Conservation (phyloP, 2,329 filamentous ascomycete genomes). For the Cercospora sojina region DNA sequence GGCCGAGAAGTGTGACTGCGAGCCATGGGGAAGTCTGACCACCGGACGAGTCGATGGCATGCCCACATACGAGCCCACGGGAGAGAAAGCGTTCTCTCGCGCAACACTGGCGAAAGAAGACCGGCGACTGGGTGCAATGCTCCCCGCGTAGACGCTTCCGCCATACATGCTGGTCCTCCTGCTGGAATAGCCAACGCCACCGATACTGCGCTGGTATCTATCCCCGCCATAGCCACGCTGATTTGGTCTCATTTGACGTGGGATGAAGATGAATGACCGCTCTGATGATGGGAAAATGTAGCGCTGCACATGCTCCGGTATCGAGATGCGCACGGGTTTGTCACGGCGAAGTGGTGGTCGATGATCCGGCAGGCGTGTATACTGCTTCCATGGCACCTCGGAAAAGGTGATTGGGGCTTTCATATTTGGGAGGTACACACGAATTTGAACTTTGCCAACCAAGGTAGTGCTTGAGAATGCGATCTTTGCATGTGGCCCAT, state of each 20-base stretch:
- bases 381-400: conserved; percentile 78
- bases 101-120: conserved; percentile 72
- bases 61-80: conserved; percentile 67
- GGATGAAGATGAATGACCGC: conserved; percentile 97
- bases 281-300: conserved; percentile 91
- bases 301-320: conserved; percentile 73
- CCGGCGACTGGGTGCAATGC: conserved; percentile 80
- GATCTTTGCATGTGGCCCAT: conserved; percentile 28
- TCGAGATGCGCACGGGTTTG: conserved; percentile 90
- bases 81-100: conserved; percentile 75
- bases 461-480: conserved; percentile 77
- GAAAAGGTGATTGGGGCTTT: conserved; percentile 68
- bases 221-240: conserved; percentile 71
- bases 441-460: conserved; percentile 80
- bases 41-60: conserved; percentile 66
- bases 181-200: conserved; percentile 65
- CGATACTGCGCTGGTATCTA: conserved; percentile 71
- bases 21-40: conserved; percentile 74
- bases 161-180: conserved; percentile 78
- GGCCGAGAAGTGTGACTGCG: conserved; percentile 39
- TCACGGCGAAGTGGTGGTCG: conserved; percentile 89
- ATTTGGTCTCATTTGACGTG: conserved; percentile 86
- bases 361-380: conserved; percentile 92
- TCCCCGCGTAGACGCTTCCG: conserved; percentile 81
- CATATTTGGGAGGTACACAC: conserved; percentile 77